phyloP scores from a whole-genome alignment of 176 grass and related monocot genomes.

The Oryza meridionalis region DNA sequence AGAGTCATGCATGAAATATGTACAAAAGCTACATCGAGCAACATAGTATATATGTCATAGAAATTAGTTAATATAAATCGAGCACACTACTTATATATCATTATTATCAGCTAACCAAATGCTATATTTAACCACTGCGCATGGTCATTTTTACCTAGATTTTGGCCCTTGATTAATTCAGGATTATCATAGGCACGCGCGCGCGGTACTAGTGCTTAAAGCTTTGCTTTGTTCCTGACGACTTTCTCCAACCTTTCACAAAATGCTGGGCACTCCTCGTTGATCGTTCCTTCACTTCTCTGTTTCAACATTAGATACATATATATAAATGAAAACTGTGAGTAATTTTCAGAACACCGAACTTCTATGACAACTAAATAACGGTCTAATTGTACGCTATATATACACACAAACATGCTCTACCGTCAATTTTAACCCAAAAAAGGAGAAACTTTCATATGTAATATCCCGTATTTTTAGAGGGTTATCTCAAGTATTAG shows the following conservation, averaged over 20 bases:
- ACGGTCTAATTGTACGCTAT: not conserved
- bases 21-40: not conserved
- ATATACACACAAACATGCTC: not conserved
- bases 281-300: constrained; percentile 44
- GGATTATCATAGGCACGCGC: not conserved
- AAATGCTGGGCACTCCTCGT: constrained; percentile 27
- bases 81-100: not conserved
- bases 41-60: not conserved
- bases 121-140: not conserved
- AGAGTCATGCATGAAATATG: not conserved
- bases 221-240: constrained; percentile 35
- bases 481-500: too few species aligned
- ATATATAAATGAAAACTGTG: not conserved
- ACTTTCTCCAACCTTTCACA: constrained; percentile 42
- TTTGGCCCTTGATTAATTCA: not conserved
- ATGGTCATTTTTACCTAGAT: not conserved
- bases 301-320: constrained; percentile 19
- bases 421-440: too few species aligned
- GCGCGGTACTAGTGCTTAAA: not conserved
- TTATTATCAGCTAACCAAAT: not conserved
- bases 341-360: not conserved
- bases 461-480: too few species aligned
- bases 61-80: not conserved
- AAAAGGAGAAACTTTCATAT: too few species aligned
- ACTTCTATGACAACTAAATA: not conserved